These are phyloP conservation scores for Acanthamoeba lenticulata DNA, from an alignment of 208 protist species.

Conservation along the genomic window DNA sequence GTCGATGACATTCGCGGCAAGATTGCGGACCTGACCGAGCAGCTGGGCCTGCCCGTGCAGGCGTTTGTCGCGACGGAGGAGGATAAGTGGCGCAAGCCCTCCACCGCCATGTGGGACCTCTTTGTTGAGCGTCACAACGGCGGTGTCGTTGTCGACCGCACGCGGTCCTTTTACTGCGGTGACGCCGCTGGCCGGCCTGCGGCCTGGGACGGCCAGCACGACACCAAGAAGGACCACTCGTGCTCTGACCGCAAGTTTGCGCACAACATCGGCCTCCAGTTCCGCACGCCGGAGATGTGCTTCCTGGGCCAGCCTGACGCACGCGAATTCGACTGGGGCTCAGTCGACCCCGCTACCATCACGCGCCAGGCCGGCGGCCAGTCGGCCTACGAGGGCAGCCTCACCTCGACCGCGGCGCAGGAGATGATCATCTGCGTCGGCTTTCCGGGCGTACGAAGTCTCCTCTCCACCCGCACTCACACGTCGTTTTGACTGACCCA, in stretches of 20 bases:
- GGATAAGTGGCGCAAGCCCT: slow-evolving; percentile 62
- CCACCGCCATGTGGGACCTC: slow-evolving; percentile 18
- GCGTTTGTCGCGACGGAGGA: slow-evolving; percentile 47
- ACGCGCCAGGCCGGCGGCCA: too few relatives aligned
- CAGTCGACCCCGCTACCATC: slow-evolving; percentile 34
- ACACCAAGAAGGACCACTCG: slow-evolving; percentile 40
- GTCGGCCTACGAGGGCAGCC: neutral
- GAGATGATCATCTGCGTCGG: slow-evolving; percentile 68
- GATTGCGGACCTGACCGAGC: neutral
- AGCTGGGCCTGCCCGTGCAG: slow-evolving; percentile 56
- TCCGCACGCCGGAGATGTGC: slow-evolving; percentile 30
- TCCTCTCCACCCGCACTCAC: neutral
- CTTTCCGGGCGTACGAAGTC: slow-evolving; percentile 19
- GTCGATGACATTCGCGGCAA: slow-evolving; percentile 37
- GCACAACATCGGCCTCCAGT: slow-evolving; percentile 3
- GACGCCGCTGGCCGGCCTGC: neutral
- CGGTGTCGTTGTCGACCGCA: neutral
- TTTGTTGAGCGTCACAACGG: slow-evolving; percentile 44
- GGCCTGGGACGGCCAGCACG: neutral
- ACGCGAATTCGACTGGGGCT: slow-evolving; percentile 3
- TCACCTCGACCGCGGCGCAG: neutral
- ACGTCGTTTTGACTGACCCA: neutral
- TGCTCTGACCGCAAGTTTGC: slow-evolving; percentile 68
- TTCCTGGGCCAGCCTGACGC: neutral
- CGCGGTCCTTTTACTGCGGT: neutral